Base-by-base conservation (phyloP, 768 basidiomycete species). In the Nidularia pulvinata region DNA sequence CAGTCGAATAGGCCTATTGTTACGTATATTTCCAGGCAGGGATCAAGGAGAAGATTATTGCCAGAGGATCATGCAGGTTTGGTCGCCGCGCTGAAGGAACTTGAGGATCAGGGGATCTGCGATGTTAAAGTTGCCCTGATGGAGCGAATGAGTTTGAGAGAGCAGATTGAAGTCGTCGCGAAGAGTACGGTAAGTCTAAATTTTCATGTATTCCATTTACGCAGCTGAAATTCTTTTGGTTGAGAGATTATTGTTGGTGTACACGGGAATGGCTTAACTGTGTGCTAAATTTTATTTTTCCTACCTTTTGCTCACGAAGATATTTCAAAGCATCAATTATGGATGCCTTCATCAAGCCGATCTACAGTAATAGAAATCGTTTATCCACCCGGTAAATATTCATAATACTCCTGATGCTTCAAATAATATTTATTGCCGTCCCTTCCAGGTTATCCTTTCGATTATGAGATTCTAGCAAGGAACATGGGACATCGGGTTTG, bases 21-120 rank as follows among this genome's bases (percentile, higher is more conserved):
- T 33, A 52, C 51, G 3, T 52, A 52, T 7, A 47, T 52, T 30
- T 52, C 51, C 1, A 46, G 51, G 1, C 51, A 52, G 19, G 51
- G 45, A 16, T 22, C n/a, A 2, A 45, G 51, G 10, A 3, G 51
- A 32, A 61, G 62, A 32, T 53, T 68, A 14, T 54, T 50, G 4
- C 52, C 55, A 6, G 58, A 63, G 36, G 60, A 59, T 54, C 64
- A 65, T 50, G 45, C 56, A 49, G 55, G 52, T n/a, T 57, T 65
- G 19, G 50, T 65, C 43, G 58, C 60, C 34, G 62, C 62, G 36
- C 55, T 69, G 43, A 52, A 48, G 32, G 53, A 46, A 50, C 55
- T 65, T 46, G 60, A 67, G 51, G 33, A 48, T 30, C 59, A 65
- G 36, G 59, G 59, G 6, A 37, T 64, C 25, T 69, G 66, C 44